Conservation (phyloP, 352 stramenopile genomes). For the Discostella stelligera region DNA sequence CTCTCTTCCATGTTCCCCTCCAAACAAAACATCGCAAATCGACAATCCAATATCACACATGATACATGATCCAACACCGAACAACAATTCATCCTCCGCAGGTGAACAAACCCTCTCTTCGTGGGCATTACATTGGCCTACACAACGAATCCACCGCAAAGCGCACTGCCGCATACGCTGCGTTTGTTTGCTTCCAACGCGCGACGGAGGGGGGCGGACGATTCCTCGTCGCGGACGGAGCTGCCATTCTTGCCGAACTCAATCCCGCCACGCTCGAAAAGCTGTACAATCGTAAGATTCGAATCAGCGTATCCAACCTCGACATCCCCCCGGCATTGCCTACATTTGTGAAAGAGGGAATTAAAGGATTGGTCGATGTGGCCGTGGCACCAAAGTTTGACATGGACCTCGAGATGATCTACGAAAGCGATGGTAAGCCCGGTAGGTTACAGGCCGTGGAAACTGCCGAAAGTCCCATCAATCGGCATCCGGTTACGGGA, state of each 20-base stretch:
- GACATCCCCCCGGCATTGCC: constrained; percentile 74
- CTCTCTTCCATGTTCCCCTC: not conserved
- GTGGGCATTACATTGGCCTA: constrained; percentile 83
- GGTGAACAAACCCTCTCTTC: constrained; percentile 83
- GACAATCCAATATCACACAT: not conserved
- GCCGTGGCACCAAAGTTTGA: constrained; percentile 83
- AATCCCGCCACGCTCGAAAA: constrained; percentile 74
- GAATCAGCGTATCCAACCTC: constrained; percentile 81
- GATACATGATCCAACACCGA: not conserved
- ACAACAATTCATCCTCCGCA: constrained; percentile 22
- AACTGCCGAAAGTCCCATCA: constrained; percentile 77
- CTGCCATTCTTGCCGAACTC: constrained; percentile 81
- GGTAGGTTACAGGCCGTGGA: constrained; percentile 78
- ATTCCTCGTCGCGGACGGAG: constrained; percentile 82
- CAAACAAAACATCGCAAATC: not conserved
- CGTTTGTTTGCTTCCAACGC: constrained; percentile 84
- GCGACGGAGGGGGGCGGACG: constrained; percentile 80
- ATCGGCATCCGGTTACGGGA: constrained; percentile 80
- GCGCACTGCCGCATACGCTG: constrained; percentile 79
- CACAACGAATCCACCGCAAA: constrained; percentile 83
- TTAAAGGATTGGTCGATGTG: constrained; percentile 73
- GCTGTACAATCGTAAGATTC: constrained; percentile 79
- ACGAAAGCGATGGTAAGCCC: constrained; percentile 79
- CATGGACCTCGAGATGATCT: constrained; percentile 86
- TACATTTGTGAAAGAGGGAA: constrained; percentile 65